Conservation (phyloP, 2,329 filamentous ascomycete genomes). For the Colletotrichum australisinense region DNA sequence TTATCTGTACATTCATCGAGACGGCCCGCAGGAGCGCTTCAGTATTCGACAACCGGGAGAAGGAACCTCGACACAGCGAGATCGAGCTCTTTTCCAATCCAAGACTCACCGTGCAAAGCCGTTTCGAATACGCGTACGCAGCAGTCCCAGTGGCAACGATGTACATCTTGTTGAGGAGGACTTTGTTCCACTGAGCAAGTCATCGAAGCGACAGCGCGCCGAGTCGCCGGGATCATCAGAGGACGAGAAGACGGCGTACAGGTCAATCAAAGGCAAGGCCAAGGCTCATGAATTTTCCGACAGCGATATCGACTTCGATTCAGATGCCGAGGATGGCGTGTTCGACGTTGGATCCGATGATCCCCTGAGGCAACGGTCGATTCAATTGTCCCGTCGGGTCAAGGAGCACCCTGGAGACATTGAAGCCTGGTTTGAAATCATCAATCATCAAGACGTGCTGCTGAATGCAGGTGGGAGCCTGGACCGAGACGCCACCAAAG, state of each 20-base stretch:
- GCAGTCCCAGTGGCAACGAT: slow-evolving; percentile 1
- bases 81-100: slow-evolving; percentile 61
- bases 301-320: slow-evolving; percentile 62
- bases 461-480: slow-evolving; percentile 61
- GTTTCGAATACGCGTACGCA: slow-evolving; percentile 53
- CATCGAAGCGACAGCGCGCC: slow-evolving; percentile 39
- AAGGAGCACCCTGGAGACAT: slow-evolving; percentile 75
- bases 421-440: slow-evolving; percentile 81
- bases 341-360: slow-evolving; percentile 49
- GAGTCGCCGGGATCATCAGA: slow-evolving; percentile 56
- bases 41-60: slow-evolving; percentile 59
- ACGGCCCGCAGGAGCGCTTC: slow-evolving; percentile 68
- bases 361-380: slow-evolving; percentile 64
- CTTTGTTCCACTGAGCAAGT: slow-evolving; percentile 57
- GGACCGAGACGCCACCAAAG: slow-evolving; percentile 60
- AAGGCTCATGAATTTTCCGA: slow-evolving; percentile 60
- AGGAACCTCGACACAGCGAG: slow-evolving; percentile 52
- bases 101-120: slow-evolving; percentile 52
- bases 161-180: slow-evolving; percentile 49
- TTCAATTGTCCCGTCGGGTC: slow-evolving; percentile 72
- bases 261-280: slow-evolving; percentile 74
- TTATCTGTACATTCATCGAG: slow-evolving; percentile 74
- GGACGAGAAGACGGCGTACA: slow-evolving; percentile 67
- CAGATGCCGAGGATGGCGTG: slow-evolving; percentile 52
- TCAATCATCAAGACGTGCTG: slow-evolving; percentile 79